phyloP scores from a whole-genome alignment of 768 basidiomycete species.

The Leccinellum rugosiceps region DNA sequence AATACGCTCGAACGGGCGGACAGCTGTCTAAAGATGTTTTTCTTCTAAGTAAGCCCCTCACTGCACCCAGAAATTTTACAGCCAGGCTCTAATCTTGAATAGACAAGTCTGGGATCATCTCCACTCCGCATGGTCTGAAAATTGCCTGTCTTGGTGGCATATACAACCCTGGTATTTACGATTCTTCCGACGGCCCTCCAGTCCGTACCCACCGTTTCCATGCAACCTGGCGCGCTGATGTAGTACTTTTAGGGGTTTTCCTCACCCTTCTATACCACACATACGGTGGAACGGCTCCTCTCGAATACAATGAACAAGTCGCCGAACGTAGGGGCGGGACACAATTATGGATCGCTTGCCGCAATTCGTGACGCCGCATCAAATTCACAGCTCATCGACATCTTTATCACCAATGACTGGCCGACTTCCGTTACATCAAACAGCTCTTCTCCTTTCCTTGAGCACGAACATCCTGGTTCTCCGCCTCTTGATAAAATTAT shows the following conservation, averaged over 20 bases:
- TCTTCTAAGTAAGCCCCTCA: conserved; percentile 64
- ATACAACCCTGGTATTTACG: conserved; percentile 61
- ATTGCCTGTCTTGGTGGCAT: conserved; percentile 85
- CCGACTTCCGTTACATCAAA: conserved; percentile 62
- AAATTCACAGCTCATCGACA: conserved; percentile 68
- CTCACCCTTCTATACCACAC: conserved; percentile 70
- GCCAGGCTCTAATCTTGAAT: conserved; percentile 6
- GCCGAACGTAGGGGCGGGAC: conserved; percentile 36
- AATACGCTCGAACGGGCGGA: conserved; percentile 71
- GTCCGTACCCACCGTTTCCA: conserved; percentile 38
- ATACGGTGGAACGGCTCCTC: conserved; percentile 68
- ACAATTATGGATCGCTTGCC: conserved; percentile 63
- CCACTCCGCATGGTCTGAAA: conserved; percentile 73
- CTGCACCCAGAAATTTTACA: neutral
- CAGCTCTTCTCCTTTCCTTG: conserved; percentile 49
- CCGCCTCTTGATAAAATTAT: conserved; percentile 65
- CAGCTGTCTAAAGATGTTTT: conserved; percentile 82
- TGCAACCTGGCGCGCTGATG: neutral
- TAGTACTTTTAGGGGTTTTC: conserved; percentile 56
- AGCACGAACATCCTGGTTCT: conserved; percentile 44
- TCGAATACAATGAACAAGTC: conserved; percentile 64
- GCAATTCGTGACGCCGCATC: conserved; percentile 60
- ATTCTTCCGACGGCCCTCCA: conserved; percentile 58
- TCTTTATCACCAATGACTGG: conserved; percentile 80
- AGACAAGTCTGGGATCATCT: conserved; percentile 83